Percentiles rank a stretch among this genome's conserved stretches.
These are phyloP conservation scores for Ustilago sp. DNA, from an alignment of 1,284 basidiomycete species.

Conservation along the genomic window DNA sequence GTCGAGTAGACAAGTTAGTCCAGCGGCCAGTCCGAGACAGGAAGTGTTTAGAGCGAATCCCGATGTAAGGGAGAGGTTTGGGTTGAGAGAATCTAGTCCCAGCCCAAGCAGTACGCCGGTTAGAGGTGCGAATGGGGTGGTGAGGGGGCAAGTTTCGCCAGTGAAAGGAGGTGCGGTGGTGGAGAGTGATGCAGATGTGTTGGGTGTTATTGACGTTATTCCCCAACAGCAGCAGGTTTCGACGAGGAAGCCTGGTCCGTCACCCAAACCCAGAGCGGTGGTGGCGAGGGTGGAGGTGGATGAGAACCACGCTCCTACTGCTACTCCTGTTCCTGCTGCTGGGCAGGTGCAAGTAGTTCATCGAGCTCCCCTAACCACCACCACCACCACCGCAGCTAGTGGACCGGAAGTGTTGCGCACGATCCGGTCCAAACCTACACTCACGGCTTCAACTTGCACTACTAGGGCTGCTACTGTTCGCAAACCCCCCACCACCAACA, in stretches of 20 bases:
- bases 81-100: conserved; percentile 28
- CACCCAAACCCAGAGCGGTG: not conserved
- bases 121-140: not conserved
- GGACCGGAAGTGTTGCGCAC: conserved; percentile 10
- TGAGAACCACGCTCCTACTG: conserved; percentile 7
- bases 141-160: conserved; percentile 8
- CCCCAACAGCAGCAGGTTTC: conserved; percentile 20
- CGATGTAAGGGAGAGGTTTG: conserved; percentile 26
- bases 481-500: not conserved
- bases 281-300: conserved; percentile 7
- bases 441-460: conserved; percentile 3
- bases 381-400: not conserved
- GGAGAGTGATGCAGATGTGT: conserved; percentile 34
- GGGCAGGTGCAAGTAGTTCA: conserved; percentile 11
- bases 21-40: conserved; percentile 1
- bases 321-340: too few relatives aligned
- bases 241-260: not conserved
- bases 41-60: conserved; percentile 38
- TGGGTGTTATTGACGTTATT: conserved; percentile 38
- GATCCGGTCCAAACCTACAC: conserved; percentile 14
- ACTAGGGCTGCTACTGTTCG: conserved; percentile 5
- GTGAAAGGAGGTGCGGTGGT: conserved; percentile 9
- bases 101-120: not conserved
- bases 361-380: conserved; percentile 14
- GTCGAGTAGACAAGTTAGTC: conserved; percentile 5